These are phyloP conservation scores for Verticillium dahliae DNA, from an alignment of 2,329 filamentous ascomycete species.

Conservation along the genomic window DNA sequence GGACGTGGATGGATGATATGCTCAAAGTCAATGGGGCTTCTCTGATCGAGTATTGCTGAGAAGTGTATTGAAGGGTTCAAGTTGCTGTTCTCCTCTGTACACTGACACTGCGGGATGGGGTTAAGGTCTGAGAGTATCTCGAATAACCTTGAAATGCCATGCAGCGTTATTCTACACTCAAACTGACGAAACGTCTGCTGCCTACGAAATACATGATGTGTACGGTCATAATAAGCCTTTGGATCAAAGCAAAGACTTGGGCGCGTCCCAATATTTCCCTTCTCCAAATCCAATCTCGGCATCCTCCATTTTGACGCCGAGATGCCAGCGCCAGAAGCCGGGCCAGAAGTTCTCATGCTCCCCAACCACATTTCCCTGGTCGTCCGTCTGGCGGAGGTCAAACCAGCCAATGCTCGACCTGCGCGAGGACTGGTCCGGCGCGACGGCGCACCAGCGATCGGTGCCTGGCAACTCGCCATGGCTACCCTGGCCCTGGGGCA, in stretches of 20 bases:
- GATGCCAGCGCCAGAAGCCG: conserved; percentile 34
- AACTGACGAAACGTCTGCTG: no score
- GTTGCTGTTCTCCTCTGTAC: no score
- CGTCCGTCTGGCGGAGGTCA: conserved; percentile 33
- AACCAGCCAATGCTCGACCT: conserved; percentile 36
- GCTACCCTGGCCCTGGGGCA: conserved; percentile 31
- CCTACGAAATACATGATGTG: no score
- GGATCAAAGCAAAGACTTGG: conserved; percentile 15
- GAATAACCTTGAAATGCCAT: no score
- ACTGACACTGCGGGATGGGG: no score
- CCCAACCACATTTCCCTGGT: conserved; percentile 15
- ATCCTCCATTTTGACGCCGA: conserved; percentile 32
- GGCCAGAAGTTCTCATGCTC: conserved; percentile 39
- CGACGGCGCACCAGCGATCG: conserved; percentile 34
- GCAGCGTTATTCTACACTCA: no score
- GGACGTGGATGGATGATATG: not conserved
- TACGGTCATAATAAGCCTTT: not conserved
- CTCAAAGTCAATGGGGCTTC: no score
- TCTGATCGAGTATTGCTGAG: no score
- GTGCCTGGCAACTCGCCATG: conserved; percentile 38
- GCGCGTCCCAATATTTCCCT: conserved; percentile 14
- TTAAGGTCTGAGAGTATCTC: no score
- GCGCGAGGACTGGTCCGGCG: conserved; percentile 20
- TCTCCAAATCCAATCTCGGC: conserved; percentile 20
- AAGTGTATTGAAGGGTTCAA: no score